A percentile compares a stretch with the other conserved stretches of the same genome.
Evolutionary conservation across 2,329 filamentous ascomycete species (phyloP).

Genomic region (Phialophora chinensis): DNA sequence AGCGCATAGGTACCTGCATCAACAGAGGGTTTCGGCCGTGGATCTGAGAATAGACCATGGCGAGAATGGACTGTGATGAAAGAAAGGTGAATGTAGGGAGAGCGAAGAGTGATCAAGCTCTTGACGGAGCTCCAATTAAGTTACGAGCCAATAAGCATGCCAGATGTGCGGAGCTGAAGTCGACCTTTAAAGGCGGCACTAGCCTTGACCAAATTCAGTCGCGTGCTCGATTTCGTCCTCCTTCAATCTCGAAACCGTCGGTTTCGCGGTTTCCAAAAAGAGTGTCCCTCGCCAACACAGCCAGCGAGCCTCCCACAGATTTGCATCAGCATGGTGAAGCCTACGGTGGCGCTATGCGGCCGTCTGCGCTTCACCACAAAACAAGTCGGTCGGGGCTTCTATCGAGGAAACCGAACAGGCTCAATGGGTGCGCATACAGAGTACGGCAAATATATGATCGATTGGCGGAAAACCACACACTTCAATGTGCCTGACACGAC

Average conservation of each 20-base stretch:
- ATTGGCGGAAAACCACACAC: conserved; percentile 87
- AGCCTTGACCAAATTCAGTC: background rate
- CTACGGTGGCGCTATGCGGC: conserved; percentile 30
- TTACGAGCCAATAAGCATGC: background rate
- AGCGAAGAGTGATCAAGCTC: background rate
- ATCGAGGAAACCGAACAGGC: conserved; percentile 92
- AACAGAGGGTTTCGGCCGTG: background rate
- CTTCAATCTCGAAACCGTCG: background rate
- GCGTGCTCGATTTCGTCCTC: background rate
- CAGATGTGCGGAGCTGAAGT: background rate
- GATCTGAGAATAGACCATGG: background rate
- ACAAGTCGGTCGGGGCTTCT: conserved; percentile 89
- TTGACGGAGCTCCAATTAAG: no score
- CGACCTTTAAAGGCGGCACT: background rate
- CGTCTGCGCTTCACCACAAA: conserved; percentile 76
- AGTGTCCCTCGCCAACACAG: background rate
- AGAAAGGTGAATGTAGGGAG: background rate
- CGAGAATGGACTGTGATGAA: background rate
- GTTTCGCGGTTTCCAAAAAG: background rate
- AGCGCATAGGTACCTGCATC: background rate
- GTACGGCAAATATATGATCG: conserved; percentile 80
- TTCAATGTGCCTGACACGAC: conserved; percentile 79
- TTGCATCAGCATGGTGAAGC: conserved; percentile 37
- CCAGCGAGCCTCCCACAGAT: background rate
- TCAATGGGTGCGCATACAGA: conserved; percentile 85